Evolutionary conservation across 345 rosid genomes (phyloP).

Genomic region (Eucalyptus rudis): DNA sequence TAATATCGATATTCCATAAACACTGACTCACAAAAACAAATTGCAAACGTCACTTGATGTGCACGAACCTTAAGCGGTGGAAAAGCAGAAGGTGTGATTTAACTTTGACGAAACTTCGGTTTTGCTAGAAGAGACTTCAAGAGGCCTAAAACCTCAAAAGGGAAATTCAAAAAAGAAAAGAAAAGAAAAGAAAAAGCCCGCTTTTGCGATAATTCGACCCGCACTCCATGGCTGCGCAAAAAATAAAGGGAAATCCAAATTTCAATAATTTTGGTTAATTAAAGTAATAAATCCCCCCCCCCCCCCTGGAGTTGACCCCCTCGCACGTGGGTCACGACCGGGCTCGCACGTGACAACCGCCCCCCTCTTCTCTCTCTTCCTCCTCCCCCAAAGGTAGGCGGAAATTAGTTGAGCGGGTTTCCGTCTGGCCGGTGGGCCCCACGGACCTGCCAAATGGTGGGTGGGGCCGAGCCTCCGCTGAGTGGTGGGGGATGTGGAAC

Average conservation of each 20-base stretch:
- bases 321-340: background rate
- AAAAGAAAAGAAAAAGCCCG: background rate
- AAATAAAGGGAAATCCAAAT: background rate
- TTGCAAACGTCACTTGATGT: background rate
- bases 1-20: background rate
- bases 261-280: background rate
- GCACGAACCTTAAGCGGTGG: background rate
- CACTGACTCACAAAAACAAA: background rate
- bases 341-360: background rate
- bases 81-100: background rate
- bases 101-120: background rate
- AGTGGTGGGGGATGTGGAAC: background rate
- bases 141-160: background rate
- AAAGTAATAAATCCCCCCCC: background rate
- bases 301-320: background rate
- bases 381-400: background rate
- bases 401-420: background rate
- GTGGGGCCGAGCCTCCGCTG: background rate
- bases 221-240: background rate
- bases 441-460: background rate
- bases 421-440: background rate
- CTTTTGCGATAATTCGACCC: background rate
- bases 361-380: background rate
- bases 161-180: rapidly evolving
- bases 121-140: background rate